phyloP scores from a whole-genome alignment of 2,329 filamentous ascomycete species.

The Colletotrichum tabaci region DNA sequence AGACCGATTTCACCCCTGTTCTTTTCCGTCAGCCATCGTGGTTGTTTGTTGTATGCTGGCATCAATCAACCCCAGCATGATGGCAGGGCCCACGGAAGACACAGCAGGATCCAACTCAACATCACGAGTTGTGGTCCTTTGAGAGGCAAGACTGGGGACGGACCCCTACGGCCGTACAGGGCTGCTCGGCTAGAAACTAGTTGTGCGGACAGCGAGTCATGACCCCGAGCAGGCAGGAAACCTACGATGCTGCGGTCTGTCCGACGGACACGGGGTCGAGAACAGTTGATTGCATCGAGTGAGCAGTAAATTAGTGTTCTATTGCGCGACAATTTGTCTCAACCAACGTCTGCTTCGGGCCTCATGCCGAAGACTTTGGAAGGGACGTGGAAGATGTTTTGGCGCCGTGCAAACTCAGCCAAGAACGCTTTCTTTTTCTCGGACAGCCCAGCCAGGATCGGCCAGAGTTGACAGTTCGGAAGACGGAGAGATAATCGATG shows the following conservation, averaged over 20 bases:
- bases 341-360: neutral
- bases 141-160: neutral
- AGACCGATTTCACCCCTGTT: neutral
- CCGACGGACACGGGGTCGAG: slow-evolving; percentile 21
- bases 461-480: slow-evolving; percentile 4
- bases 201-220: neutral
- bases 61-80: neutral
- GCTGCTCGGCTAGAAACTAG: neutral
- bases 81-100: neutral
- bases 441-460: neutral
- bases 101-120: slow-evolving; percentile 3
- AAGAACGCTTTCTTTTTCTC: neutral
- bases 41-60: neutral
- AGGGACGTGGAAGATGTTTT: neutral
- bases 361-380: neutral
- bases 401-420: neutral
- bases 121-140: neutral
- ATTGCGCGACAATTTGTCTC: neutral
- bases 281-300: neutral
- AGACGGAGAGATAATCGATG: slow-evolving; percentile 15
- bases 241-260: neutral
- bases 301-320: neutral
- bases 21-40: neutral
- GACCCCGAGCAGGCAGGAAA: neutral
- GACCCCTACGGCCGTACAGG: slow-evolving; percentile 18